These are phyloP conservation scores for Taphrina communis DNA, from an alignment of 1,139 yeast genomes.

Conservation along the genomic window DNA sequence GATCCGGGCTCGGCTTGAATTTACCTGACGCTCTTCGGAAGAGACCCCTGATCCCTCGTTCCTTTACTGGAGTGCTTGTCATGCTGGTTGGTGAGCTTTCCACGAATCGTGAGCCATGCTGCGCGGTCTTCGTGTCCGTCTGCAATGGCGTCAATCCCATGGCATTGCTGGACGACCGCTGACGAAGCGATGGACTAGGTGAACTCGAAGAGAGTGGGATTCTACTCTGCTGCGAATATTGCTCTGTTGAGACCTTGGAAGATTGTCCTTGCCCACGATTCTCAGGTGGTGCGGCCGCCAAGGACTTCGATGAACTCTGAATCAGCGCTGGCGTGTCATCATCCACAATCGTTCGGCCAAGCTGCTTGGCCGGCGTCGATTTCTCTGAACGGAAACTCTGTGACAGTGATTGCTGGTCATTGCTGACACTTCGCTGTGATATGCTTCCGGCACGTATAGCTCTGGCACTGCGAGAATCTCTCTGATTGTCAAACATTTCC, in stretches of 20 bases:
- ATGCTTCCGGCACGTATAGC: neutral
- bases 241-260: neutral
- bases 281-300: neutral
- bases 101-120: neutral
- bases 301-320: neutral
- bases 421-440: neutral
- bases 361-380: neutral
- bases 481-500: conserved; percentile 4
- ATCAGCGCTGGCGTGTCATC: neutral
- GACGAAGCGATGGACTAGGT: conserved; percentile 1
- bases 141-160: neutral
- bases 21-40: conserved; percentile 14
- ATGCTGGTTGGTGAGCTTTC: conserved; percentile 1
- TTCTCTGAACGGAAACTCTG: neutral
- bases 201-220: neutral
- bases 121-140: neutral
- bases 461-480: conserved; percentile 7
- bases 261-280: neutral
- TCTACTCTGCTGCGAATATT: neutral
- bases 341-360: neutral
- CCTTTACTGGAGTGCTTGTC: conserved; percentile 4
- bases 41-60: conserved; percentile 17
- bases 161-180: neutral
- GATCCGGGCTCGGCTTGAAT: conserved; percentile 9
- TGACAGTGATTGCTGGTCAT: conserved; percentile 1